Evolutionary conservation across 2,329 filamentous ascomycete species (phyloP), one percentile per base, ranked within the genome.

Genomic region (Ceratocystis lukuohia): DNA sequence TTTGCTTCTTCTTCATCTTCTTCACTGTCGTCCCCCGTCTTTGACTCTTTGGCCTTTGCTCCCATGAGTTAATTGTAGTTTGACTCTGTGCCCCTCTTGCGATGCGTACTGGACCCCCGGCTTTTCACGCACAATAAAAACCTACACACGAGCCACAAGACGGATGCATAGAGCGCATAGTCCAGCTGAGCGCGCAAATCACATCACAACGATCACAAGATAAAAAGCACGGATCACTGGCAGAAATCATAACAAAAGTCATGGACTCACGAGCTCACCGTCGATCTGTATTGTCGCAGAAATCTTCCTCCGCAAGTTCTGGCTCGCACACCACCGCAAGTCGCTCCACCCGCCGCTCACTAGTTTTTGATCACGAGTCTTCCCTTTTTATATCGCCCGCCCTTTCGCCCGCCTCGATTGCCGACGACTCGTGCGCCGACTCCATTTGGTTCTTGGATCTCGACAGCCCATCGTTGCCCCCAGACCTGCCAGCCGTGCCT

Each of bases 361-460:
- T 65, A 17, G 65, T 66, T 30, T 68, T 68, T 17, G 67, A 68
- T 56, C 67, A 68, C 67, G 67, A 68, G 28, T 68, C 67, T 22
- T 68, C 67, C 1, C 48, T 66, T n/a, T 66, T 66, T 20, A 66
- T 68, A 46, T 68, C 67, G n/a, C 67, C 67, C 3, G 64, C 67
- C 6, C 64, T 68, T 2, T 68, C 67, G 5, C 64, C 64, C 6
- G 50, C 41, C 12, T 66, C 67, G 2, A 22, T 53, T 8, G 48
- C 67, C 1, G 62, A 50, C 45, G 48, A 62, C 56, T 66, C 67
- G 28, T 64, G 67, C 12, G 50, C 64, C 7, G 41, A 53, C 1
- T 66, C 67, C 8, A 46, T 56, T 7, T 62, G 65, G 17, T 68
- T 65, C 28, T 64, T 67, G 22, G 66, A 67, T 28, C 48, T 67